These are phyloP conservation scores for Flaveria floridana DNA, from an alignment of 140 eudicot species.

Conservation along the genomic window DNA sequence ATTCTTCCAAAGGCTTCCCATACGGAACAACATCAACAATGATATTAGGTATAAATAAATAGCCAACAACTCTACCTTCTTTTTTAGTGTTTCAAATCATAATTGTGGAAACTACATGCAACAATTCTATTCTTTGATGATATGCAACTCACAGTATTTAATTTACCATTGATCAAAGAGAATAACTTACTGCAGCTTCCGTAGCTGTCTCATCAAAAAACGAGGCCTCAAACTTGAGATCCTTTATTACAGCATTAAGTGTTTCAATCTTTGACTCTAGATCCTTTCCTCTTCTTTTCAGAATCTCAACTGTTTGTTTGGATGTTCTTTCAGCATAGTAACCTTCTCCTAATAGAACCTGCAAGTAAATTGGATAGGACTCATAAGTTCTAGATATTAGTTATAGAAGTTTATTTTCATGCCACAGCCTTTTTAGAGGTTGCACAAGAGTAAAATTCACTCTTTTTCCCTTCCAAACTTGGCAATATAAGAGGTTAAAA, in stretches of 20 bases:
- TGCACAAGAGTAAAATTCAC: background rate
- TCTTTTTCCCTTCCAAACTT: background rate
- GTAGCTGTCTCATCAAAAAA: constrained; percentile 74
- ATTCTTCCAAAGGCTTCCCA: background rate
- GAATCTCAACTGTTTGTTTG: constrained; percentile 79
- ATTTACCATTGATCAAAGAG: background rate
- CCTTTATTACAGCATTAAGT: constrained; percentile 65
- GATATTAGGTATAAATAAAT: background rate
- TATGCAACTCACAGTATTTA: background rate
- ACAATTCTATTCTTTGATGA: background rate
- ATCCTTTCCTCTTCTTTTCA: constrained; percentile 79
- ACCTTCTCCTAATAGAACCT: constrained; percentile 92
- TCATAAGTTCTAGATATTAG: constrained; percentile 22
- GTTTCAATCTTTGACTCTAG: constrained; percentile 66
- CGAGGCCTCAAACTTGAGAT: constrained; percentile 74
- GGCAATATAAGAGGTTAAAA: background rate
- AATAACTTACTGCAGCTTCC: constrained; percentile 65
- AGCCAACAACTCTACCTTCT: background rate
- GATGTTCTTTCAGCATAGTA: constrained; percentile 87
- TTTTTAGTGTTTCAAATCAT: background rate
- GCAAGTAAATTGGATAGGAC: constrained; percentile 23
- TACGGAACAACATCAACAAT: background rate
- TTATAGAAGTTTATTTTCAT: constrained; percentile 7
- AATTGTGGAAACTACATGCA: constrained; percentile 3
- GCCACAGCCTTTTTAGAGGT: background rate